These are phyloP conservation scores for Westerdykella aurantiaca DNA, from an alignment of 2,329 filamentous ascomycete species.

Conservation along the genomic window DNA sequence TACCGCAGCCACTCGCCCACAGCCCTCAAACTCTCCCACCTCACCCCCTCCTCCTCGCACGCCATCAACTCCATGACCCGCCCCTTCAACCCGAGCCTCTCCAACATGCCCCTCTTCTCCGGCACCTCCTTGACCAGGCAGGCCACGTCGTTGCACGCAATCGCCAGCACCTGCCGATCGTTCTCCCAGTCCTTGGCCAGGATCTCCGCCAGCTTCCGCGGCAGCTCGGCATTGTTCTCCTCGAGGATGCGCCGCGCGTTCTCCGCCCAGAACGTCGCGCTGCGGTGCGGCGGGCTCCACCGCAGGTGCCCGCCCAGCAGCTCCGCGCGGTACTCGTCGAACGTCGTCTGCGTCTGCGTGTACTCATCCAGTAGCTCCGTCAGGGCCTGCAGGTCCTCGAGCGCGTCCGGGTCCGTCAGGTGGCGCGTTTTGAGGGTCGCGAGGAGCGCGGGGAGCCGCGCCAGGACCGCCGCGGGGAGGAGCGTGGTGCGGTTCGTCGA, in stretches of 20 bases:
- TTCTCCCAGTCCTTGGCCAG: slow-evolving; percentile 77
- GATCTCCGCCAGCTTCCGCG: slow-evolving; percentile 78
- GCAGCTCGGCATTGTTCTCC: slow-evolving; percentile 70
- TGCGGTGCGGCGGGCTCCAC: slow-evolving; percentile 89
- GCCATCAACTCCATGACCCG: slow-evolving; percentile 92
- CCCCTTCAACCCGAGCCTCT: slow-evolving; percentile 78
- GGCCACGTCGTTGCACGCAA: slow-evolving; percentile 91
- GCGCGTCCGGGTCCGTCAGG: slow-evolving; percentile 48
- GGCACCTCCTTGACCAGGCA: slow-evolving; percentile 82
- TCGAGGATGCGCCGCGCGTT: slow-evolving; percentile 85
- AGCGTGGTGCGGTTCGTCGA: slow-evolving; percentile 61
- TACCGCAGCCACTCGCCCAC: slow-evolving; percentile 73
- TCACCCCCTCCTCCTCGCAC: slow-evolving; percentile 77
- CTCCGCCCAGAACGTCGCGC: slow-evolving; percentile 82
- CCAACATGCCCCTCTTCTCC: slow-evolving; percentile 71
- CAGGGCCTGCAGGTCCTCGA: slow-evolving; percentile 45
- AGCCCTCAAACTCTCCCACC: slow-evolving; percentile 87
- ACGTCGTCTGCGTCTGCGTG: slow-evolving; percentile 61
- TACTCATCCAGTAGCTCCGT: slow-evolving; percentile 76
- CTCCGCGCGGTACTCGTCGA: slow-evolving; percentile 70
- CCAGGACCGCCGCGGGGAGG: slow-evolving; percentile 79
- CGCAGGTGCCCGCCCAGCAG: slow-evolving; percentile 79
- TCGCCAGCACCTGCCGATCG: slow-evolving; percentile 78
- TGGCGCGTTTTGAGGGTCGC: slow-evolving; percentile 51
- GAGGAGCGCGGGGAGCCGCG: slow-evolving; percentile 64